Base-by-base conservation (phyloP, 2,329 filamentous ascomycete genomes). In the Fusarium dimerum region DNA sequence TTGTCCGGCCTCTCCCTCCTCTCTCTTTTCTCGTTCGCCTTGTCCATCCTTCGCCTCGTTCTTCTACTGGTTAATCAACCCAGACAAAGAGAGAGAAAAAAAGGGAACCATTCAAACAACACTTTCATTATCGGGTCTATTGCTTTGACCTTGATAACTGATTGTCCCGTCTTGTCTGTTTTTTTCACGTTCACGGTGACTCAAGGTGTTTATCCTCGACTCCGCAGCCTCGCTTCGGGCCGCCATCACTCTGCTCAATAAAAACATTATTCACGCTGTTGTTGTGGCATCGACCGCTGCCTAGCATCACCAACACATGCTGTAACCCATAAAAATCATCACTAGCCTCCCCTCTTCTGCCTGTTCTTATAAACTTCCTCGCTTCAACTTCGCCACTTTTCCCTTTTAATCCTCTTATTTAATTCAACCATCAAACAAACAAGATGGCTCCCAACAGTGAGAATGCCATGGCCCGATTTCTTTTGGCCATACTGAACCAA, bases 401-500 rank as follows among this genome's bases (percentile, higher is more conserved):
- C 54, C 40, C 38, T 45, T 40, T 45, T 40, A 43, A 29, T 52
- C 34, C 15, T 41, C 18, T 40, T 40, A 40, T 49, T 43, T 40
- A 47, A 30, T 15, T 40, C 48, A 56, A 34, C 20, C 20, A 26
- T 26, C 20, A 36, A 36, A 36, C 32, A 15, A 15, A 36, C 32
- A 36, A 26, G 68, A 83, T 83, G 80, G 73, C 80, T 57, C 72
- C 77, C 66, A 81, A 78, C 69, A 76, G 77, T 59, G 81, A 85
- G 65, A 82, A 78, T 65, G 73, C 76, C 50, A 83, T 82, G 75
- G 77, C 79, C 54, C 74, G 81, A 48, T 82, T 85, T 51, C 76
- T 85, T 53, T 82, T 83, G 61, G 82, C 81, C 38, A 84, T 85
- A 53, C 63, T 85, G 52, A 77, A 78, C 67, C 82, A 85, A 70